Evolutionary conservation across 2,329 filamentous ascomycete species (phyloP).

Genomic region (Phyllosticta capitalensis): DNA sequence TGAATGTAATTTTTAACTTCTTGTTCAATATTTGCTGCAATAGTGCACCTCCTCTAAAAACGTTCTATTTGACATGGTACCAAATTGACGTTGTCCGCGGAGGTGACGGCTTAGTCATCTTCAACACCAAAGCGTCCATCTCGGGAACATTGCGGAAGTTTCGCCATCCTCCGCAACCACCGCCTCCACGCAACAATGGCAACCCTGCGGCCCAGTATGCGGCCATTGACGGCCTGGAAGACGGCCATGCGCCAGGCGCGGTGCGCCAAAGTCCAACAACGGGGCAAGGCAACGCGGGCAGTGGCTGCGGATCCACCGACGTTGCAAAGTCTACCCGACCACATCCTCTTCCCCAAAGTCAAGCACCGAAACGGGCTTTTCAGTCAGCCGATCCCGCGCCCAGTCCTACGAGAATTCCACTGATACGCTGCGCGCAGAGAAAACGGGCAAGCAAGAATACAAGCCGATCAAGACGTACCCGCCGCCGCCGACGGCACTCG

Average conservation of each 20-base stretch:
- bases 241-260: slow-evolving; percentile 50
- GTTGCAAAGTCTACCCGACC: slow-evolving; percentile 10
- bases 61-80: background rate
- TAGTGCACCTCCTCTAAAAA: background rate
- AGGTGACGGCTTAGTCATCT: slow-evolving; percentile 2
- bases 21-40: background rate
- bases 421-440: slow-evolving; percentile 3
- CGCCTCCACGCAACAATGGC: slow-evolving; percentile 39
- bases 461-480: slow-evolving; percentile 44
- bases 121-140: slow-evolving; percentile 1
- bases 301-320: slow-evolving; percentile 42
- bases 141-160: slow-evolving; percentile 6
- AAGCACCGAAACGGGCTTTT: slow-evolving; percentile 13
- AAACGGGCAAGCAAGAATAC: slow-evolving; percentile 15
- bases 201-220: slow-evolving; percentile 45
- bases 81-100: background rate
- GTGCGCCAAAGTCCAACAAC: slow-evolving; percentile 20
- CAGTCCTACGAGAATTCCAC: background rate
- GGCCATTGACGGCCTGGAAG: slow-evolving; percentile 65
- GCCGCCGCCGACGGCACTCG: slow-evolving; percentile 46
- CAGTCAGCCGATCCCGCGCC: background rate
- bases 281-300: slow-evolving; percentile 11
- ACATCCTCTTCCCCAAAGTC: background rate
- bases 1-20: background rate
- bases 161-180: background rate